Conservation (phyloP, 441 rosid genomes). For the Metrosideros polymorpha region DNA sequence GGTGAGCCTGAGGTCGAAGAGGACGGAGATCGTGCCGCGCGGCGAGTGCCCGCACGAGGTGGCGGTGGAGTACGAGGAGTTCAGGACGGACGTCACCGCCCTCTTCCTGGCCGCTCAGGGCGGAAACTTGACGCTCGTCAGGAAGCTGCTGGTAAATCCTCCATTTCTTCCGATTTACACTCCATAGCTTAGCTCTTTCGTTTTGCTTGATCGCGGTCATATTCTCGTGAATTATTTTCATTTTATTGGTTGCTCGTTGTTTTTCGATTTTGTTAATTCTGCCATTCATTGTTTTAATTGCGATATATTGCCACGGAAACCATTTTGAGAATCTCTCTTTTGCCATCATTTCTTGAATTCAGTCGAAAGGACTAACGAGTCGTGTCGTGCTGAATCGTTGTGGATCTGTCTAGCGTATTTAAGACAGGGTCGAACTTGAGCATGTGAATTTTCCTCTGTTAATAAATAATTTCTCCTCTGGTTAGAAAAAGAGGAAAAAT, state of each 20-base stretch:
- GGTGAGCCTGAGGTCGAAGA: slow-evolving; percentile 5
- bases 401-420: not conserved
- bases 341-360: not conserved
- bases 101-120: slow-evolving; percentile 6
- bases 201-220: not conserved
- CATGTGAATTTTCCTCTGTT: not conserved
- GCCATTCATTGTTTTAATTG: not conserved
- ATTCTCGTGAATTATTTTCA: not conserved
- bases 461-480: too few relatives aligned
- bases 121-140: slow-evolving; percentile 3
- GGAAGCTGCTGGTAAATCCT: slow-evolving; percentile 6
- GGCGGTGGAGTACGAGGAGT: slow-evolving; percentile 5
- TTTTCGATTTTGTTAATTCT: not conserved
- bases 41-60: slow-evolving; percentile 3
- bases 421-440: too few relatives aligned
- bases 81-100: slow-evolving; percentile 8
- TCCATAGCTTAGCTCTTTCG: not conserved
- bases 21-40: slow-evolving; percentile 3
- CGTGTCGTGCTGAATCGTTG: not conserved
- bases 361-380: not conserved
- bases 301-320: not conserved
- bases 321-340: not conserved
- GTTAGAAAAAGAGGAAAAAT: too few relatives aligned
- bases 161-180: not conserved
- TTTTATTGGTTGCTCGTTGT: not conserved